Base-by-base conservation (phyloP, 805 yeast species). In the Wickerhamiella qilinensis region DNA sequence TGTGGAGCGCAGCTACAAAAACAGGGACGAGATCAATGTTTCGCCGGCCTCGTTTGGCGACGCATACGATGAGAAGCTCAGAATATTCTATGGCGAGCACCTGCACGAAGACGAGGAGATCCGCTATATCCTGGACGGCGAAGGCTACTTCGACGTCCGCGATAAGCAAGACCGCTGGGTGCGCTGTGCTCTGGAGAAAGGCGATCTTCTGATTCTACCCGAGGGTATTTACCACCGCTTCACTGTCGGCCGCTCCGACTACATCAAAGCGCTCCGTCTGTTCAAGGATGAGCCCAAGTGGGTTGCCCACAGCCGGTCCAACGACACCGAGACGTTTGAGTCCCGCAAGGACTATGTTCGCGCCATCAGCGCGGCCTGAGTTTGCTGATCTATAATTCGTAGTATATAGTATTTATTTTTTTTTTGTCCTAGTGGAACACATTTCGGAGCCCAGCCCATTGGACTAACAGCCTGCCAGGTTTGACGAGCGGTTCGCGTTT, bases 21-120 rank as follows among this genome's bases (percentile, higher is more conserved):
- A 85, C 60, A 63, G 93, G 44, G 98, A 88, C 56, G 65, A 62
- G 33, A 72, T 88, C 20, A 62, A 60, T 32, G 67, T 86, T 38
- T 69, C 74, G 21, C 68, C 72, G 21, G 68, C 59, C 3, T 65
- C 79, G 0, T 73, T 84, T 53, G 71, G 73, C 0, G 77, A 72
- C 38, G 76, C 71, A 0, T 71, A 80, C 50, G 65, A 72, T 46
- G 64, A 62, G 37, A 83, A 84, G 56, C 65, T 88, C 57, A 64
- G 69, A 45, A 68, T 60, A 32, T 85, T 86, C 58, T 82, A 75
- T 61, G 63, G 69, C 35, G 95, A 88, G 53, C 98, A 88, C 58
- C 65, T 84, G 38, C 98, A 88, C 55, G 97, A 88, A 55, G 98
- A 88, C 55, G 98, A 88, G 60, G 98, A 88, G 62, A 88, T 88